phyloP scores from a whole-genome alignment of 441 rosid species.

The Bocquillonia castaneifolia region DNA sequence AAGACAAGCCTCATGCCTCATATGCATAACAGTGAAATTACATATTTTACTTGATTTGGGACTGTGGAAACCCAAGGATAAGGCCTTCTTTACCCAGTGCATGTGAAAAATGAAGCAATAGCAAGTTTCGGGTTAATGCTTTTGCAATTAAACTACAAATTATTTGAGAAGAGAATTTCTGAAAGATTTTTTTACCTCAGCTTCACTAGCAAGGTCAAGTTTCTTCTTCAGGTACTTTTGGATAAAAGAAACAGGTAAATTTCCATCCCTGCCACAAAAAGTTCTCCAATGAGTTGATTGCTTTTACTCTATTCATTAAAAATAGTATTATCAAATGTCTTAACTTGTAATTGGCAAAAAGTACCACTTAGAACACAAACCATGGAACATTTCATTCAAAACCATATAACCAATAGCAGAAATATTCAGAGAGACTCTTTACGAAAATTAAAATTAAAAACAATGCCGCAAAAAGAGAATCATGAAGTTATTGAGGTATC shows the following conservation, averaged over 20 bases:
- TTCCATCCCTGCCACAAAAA: constrained; percentile 67
- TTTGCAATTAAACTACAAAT: not conserved
- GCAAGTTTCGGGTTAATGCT: not conserved
- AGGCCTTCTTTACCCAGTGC: not conserved
- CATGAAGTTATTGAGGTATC: not conserved
- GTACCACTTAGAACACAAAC: not conserved
- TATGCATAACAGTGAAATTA: not conserved
- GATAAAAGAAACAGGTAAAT: constrained; percentile 66
- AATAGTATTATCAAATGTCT: not conserved
- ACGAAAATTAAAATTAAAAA: not conserved
- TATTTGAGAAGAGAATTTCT: not conserved
- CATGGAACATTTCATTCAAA: not conserved
- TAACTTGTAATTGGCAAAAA: not conserved
- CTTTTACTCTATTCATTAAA: not conserved
- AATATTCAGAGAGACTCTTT: not conserved
- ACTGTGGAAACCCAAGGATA: not conserved
- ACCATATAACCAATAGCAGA: not conserved
- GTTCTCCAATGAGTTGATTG: constrained; percentile 12
- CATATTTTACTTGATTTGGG: not conserved
- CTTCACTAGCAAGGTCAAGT: constrained; percentile 71
- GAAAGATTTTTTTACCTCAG: constrained; percentile 52
- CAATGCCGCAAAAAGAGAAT: not conserved
- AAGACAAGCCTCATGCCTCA: not conserved
- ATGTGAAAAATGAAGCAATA: not conserved
- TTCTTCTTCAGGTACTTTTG: constrained; percentile 86